phyloP scores from a whole-genome alignment of 768 basidiomycete genomes.

The Dioszegia aurantiaca region DNA sequence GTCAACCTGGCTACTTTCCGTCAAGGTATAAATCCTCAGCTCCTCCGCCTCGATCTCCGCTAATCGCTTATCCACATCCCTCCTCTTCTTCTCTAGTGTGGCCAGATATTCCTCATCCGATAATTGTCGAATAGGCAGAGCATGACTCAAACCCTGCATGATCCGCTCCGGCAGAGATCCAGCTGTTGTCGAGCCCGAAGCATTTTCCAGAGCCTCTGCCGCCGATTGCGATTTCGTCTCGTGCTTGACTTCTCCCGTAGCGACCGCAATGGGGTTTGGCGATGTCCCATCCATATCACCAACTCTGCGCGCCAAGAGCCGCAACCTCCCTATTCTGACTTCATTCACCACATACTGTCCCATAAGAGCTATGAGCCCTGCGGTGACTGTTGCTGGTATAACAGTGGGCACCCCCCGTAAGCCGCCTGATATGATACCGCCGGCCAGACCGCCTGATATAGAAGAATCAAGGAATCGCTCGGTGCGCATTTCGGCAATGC shows the following conservation, averaged over 20 bases:
- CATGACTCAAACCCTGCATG: constrained; percentile 41
- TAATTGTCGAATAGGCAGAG: constrained; percentile 61
- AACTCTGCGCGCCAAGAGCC: constrained; percentile 54
- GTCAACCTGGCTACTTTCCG: not conserved
- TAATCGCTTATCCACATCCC: constrained; percentile 57
- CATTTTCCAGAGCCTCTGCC: constrained; percentile 8
- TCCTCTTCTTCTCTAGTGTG: constrained; percentile 62
- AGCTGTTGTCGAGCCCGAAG: constrained; percentile 2
- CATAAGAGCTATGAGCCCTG: constrained; percentile 60
- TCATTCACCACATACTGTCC: constrained; percentile 73
- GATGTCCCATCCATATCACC: constrained; percentile 6
- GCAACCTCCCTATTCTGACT: constrained; percentile 61
- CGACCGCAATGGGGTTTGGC: not conserved
- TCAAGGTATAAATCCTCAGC: constrained; percentile 24
- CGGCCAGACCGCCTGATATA: constrained; percentile 69
- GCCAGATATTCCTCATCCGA: constrained; percentile 71
- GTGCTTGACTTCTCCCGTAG: not conserved
- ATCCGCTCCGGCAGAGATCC: constrained; percentile 38
- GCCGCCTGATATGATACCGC: constrained; percentile 58
- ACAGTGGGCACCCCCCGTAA: constrained; percentile 60
- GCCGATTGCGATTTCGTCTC: constrained; percentile 2
- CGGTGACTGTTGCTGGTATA: constrained; percentile 63
- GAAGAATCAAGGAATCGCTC: constrained; percentile 67
- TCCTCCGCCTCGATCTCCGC: constrained; percentile 37
- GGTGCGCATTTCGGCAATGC: constrained; percentile 59